Percentiles rank a stretch among this genome's conserved stretches.
Conservation (phyloP, 2,329 filamentous ascomycete species). For the Claviceps sp. region DNA sequence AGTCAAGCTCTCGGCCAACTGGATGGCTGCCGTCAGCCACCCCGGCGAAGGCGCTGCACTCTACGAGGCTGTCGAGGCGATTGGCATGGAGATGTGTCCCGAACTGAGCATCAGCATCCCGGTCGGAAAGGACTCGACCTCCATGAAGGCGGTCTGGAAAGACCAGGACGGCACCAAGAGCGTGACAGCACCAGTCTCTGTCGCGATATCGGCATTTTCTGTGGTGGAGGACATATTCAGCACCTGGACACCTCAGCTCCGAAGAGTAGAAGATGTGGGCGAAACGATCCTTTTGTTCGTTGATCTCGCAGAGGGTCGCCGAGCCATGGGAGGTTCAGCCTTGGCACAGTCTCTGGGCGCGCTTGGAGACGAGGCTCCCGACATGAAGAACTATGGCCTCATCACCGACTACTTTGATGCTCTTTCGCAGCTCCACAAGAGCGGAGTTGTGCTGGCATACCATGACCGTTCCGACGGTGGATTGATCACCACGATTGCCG, state of each 20-base stretch:
- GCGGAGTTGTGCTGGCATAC: constrained; percentile 66
- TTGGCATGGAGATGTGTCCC: constrained; percentile 85
- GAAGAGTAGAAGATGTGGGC: constrained; percentile 72
- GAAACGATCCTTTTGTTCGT: constrained; percentile 84
- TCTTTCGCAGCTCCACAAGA: constrained; percentile 49
- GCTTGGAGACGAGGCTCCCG: constrained; percentile 71
- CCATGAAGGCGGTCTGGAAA: constrained; percentile 96
- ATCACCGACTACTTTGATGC: constrained; percentile 90
- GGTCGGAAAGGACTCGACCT: constrained; percentile 95
- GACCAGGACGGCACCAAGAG: constrained; percentile 60
- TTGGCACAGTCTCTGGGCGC: constrained; percentile 81
- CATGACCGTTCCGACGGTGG: constrained; percentile 93
- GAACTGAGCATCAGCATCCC: constrained; percentile 85
- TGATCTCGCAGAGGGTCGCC: constrained; percentile 69
- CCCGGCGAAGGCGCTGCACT: constrained; percentile 83
- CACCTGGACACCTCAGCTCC: constrained; percentile 89
- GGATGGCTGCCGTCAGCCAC: constrained; percentile 96
- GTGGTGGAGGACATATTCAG: constrained; percentile 68
- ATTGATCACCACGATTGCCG: constrained; percentile 74
- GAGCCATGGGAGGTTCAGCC: constrained; percentile 79
- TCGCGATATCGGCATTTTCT: constrained; percentile 83
- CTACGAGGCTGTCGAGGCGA: constrained; percentile 86
- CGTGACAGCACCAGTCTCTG: constrained; percentile 81
- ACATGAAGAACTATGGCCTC: constrained; percentile 69
- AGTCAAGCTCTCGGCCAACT: constrained; percentile 87